Base-by-base conservation (phyloP, 805 yeast species). In the Candida sithepensis region DNA sequence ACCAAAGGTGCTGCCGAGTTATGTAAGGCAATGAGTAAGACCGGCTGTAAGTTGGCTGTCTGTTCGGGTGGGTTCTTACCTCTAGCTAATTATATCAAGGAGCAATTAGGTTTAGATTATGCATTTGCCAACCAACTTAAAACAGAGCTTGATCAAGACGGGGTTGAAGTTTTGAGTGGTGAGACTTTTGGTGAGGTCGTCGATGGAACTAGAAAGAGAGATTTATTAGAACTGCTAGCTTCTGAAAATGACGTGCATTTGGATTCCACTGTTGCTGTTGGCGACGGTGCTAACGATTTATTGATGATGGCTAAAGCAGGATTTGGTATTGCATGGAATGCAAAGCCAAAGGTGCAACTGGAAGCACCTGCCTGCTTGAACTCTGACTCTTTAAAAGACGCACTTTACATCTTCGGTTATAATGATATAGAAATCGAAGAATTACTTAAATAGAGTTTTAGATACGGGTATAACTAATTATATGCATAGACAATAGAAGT, bases 261-360 rank as follows among this genome's bases (percentile, higher is more conserved):
- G 10, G 63, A 63, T 39, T 61, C 73, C 3, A 83, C 84, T 1
- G 84, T 87, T 41, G 97, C 97, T 42, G 86, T 92, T 34, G 98
- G 98, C 33, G 98, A 94, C 64, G 99, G 99, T 34, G 97, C 98
- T 21, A 94, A 94, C 60, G 99, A 94, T 68, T 71, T 94, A 61
- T 78, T 79, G 40, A 95, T 95, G 90, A 94, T 94, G 98, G 77
- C 72, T 2, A 79, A 69, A 13, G 97, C 96, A 2, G 98, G 98
- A 0, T 86, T 81, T 63, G 99, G 99, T 19, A 74, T 94, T 45
- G 99, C 99, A 0, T 94, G 97, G 95, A 87, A 89, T 64, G 99
- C 98, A 19, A 94, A 94, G 65, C 97, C 98, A 20, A 82, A 76
- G 53, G 99, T 94, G 2, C 97, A 90, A 65, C 64, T 68, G 48